Percentiles rank a stretch among this genome's conserved stretches.
Evolutionary conservation across 2,329 filamentous ascomycete species (phyloP).

Genomic region (Aspergillus terreus): DNA sequence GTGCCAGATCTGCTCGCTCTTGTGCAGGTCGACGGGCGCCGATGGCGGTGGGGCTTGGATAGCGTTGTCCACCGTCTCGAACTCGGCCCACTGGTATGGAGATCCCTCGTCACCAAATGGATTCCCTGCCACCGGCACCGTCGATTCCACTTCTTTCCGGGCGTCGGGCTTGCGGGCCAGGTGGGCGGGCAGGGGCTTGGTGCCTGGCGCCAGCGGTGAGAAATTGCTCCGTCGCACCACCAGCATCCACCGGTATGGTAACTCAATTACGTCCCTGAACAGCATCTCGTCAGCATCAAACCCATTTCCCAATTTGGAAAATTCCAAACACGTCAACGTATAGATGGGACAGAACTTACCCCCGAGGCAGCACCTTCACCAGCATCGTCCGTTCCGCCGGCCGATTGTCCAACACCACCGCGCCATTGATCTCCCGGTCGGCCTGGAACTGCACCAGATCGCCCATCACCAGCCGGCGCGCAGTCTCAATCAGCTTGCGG

Average conservation of each 20-base stretch:
- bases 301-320: conserved; percentile 11
- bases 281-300: conserved; percentile 10
- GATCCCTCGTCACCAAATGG: conserved; percentile 57
- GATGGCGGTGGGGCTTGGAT: conserved; percentile 50
- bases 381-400: conserved; percentile 70
- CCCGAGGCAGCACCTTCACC: conserved; percentile 78
- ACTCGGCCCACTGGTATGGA: conserved; percentile 72
- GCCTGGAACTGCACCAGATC: conserved; percentile 84
- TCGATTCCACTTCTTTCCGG: conserved; percentile 55
- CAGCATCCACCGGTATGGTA: conserved; percentile 56
- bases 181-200: conserved; percentile 46
- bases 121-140: conserved; percentile 63
- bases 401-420: conserved; percentile 79
- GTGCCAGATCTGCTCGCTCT: conserved; percentile 76
- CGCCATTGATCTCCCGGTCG: conserved; percentile 85
- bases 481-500: conserved; percentile 64
- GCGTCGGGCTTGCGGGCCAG: conserved; percentile 50
- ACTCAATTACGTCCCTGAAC: conserved; percentile 50
- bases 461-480: conserved; percentile 63
- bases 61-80: conserved; percentile 58
- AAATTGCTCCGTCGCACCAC: conserved; percentile 50
- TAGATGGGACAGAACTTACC: conserved; percentile 53
- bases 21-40: conserved; percentile 67
- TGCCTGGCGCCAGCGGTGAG: conserved; percentile 42
- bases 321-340: conserved; percentile 3